phyloP scores from a whole-genome alignment of 331 rosid genomes.

The Cydonia oblonga region DNA sequence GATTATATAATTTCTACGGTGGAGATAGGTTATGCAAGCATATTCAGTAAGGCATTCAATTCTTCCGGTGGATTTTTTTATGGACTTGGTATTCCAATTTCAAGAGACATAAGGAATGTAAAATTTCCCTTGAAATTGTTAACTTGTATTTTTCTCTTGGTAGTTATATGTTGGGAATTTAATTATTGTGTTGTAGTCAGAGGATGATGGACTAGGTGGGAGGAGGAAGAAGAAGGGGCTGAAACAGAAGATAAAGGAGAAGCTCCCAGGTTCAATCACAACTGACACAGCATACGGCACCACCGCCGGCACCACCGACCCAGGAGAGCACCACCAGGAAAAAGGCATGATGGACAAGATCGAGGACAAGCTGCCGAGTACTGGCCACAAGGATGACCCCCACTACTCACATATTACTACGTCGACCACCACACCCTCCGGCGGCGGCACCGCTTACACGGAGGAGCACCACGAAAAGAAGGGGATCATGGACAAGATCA shows the following conservation, averaged over 20 bases:
- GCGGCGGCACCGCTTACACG: not conserved
- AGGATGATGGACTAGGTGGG: conserved; percentile 37
- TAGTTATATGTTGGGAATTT: not conserved
- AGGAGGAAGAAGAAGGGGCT: conserved; percentile 24
- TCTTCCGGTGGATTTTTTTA: too few relatives aligned
- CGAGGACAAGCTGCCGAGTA: not conserved
- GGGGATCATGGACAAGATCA: conserved; percentile 45
- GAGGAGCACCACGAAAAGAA: conserved; percentile 19
- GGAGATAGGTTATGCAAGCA: too few relatives aligned
- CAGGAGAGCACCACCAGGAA: not conserved
- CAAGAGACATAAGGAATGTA: not conserved
- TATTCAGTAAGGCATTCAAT: too few relatives aligned
- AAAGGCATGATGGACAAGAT: not conserved
- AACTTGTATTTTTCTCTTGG: not conserved
- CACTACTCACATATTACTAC: not conserved
- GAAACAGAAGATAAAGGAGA: conserved; percentile 29
- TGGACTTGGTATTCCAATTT: not conserved
- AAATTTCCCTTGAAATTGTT: too few relatives aligned
- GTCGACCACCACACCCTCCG: not conserved
- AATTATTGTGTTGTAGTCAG: conserved; percentile 10
- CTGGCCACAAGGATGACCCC: not conserved
- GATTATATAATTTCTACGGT: too few relatives aligned
- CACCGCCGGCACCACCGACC: not conserved
- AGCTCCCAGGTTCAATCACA: conserved; percentile 20
- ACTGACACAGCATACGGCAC: not conserved